Evolutionary conservation across 1,139 yeast species (phyloP).

Genomic region (Candida tropicalis): DNA sequence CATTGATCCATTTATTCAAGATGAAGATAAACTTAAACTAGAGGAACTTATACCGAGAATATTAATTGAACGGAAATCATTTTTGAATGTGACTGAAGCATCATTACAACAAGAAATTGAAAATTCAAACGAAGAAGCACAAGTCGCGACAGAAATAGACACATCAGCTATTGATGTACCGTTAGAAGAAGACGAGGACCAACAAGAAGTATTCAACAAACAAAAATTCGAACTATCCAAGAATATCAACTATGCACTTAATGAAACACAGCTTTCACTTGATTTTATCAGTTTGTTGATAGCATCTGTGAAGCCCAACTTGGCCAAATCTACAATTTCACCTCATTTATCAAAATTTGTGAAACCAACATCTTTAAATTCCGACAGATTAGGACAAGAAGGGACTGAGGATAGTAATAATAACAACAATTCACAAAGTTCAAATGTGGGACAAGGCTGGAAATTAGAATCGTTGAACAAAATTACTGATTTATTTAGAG

Average conservation of each 20-base stretch:
- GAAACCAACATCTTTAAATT: slow-evolving; percentile 77
- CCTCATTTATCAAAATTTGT: slow-evolving; percentile 79
- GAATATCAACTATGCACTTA: slow-evolving; percentile 68
- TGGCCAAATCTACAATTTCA: slow-evolving; percentile 86
- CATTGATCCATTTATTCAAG: slow-evolving; percentile 41
- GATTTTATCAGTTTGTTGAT: slow-evolving; percentile 85
- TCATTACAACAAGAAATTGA: slow-evolving; percentile 35
- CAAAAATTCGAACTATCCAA: slow-evolving; percentile 59
- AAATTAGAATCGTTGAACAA: slow-evolving; percentile 68
- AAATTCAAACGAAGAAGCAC: slow-evolving; percentile 7
- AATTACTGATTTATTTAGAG: slow-evolving; percentile 53
- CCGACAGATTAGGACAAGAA: slow-evolving; percentile 53
- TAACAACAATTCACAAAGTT: slow-evolving; percentile 29
- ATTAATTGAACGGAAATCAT: slow-evolving; percentile 40
- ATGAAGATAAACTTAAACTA: slow-evolving; percentile 42
- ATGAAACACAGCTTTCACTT: slow-evolving; percentile 84
- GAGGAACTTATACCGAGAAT: slow-evolving; percentile 47
- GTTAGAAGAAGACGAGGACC: slow-evolving; percentile 12
- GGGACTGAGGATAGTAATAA: slow-evolving; percentile 21
- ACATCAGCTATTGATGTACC: slow-evolving; percentile 9
- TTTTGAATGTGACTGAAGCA: slow-evolving; percentile 58
- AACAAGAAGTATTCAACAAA: slow-evolving; percentile 54
- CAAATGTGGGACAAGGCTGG: slow-evolving; percentile 79
- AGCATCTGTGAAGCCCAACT: slow-evolving; percentile 81
- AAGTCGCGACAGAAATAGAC: slow-evolving; percentile 9